Conservation (phyloP, 1,139 yeast genomes). For the Scheffersomyces quercinus region DNA sequence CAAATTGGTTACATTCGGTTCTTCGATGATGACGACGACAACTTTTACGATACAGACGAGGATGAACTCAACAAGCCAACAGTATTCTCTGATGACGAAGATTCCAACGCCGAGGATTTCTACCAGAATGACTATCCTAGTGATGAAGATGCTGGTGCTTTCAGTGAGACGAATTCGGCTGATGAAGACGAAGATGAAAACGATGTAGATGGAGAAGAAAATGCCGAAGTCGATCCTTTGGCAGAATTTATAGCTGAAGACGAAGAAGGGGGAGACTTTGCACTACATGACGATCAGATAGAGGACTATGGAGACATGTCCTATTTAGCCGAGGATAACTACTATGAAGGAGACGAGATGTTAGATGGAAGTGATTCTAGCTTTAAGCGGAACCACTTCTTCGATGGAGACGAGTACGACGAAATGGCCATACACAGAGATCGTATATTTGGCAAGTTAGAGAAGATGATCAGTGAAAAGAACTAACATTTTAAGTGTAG, state of each 20-base stretch:
- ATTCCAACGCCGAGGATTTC: conserved; percentile 75
- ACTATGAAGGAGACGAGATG: conserved; percentile 20
- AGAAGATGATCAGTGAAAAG: conserved; percentile 42
- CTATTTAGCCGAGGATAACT: conserved; percentile 19
- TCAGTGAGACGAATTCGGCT: conserved; percentile 20
- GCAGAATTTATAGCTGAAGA: conserved; percentile 15
- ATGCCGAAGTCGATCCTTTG: conserved; percentile 20
- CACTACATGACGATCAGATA: conserved; percentile 26
- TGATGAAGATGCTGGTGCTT: conserved; percentile 68
- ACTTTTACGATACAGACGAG: conserved; percentile 46
- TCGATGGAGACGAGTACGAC: conserved; percentile 55
- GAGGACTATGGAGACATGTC: conserved; percentile 17
- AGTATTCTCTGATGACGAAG: conserved; percentile 41
- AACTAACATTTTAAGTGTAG: not conserved
- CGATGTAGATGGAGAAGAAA: conserved; percentile 41
- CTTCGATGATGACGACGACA: conserved; percentile 64
- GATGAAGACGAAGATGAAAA: conserved; percentile 18
- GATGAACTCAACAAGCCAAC: conserved; percentile 43
- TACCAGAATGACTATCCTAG: conserved; percentile 95
- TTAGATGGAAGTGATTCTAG: conserved; percentile 19
- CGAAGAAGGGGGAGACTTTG: conserved; percentile 22
- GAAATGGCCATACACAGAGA: conserved; percentile 66
- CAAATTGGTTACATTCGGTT: conserved; percentile 68
- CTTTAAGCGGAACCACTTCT: conserved; percentile 48
- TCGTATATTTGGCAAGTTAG: conserved; percentile 55